phyloP scores from a whole-genome alignment of 768 basidiomycete species.

The Boletellus emodensis region DNA sequence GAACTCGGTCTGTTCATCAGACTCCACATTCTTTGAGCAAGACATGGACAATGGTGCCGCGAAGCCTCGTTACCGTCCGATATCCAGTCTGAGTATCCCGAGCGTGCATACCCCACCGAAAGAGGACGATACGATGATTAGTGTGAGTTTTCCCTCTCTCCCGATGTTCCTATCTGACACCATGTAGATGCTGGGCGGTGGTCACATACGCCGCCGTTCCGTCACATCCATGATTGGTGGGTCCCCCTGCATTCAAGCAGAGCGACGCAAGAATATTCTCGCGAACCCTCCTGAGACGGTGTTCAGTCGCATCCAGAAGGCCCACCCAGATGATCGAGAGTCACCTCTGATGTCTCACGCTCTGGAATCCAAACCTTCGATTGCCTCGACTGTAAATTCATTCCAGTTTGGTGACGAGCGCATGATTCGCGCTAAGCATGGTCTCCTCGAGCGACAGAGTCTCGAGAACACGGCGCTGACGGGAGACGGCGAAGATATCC shows the following conservation, averaged over 20 bases:
- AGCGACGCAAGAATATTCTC: conserved; percentile 53
- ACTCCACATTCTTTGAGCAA: conserved; percentile 59
- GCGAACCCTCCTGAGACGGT: conserved; percentile 26
- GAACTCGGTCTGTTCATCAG: conserved; percentile 46
- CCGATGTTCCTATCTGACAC: neutral
- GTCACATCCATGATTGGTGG: conserved; percentile 62
- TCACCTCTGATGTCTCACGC: conserved; percentile 45
- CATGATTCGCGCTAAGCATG: conserved; percentile 62
- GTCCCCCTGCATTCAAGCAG: conserved; percentile 65
- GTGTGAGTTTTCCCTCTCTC: conserved; percentile 39
- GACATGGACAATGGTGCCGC: conserved; percentile 31
- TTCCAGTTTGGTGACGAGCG: conserved; percentile 62
- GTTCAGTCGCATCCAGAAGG: conserved; percentile 35
- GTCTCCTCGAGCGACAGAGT: conserved; percentile 61
- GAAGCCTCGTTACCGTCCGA: conserved; percentile 57
- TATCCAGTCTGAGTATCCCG: conserved; percentile 59
- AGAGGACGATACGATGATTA: conserved; percentile 83
- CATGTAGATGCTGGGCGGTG: conserved; percentile 75
- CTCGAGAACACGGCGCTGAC: conserved; percentile 61
- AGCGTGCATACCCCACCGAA: conserved; percentile 45
- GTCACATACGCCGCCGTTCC: conserved; percentile 65
- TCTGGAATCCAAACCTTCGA: conserved; percentile 56
- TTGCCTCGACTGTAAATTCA: conserved; percentile 55
- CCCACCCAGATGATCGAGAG: conserved; percentile 18
- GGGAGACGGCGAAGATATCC: conserved; percentile 62